Evolutionary conservation across 1,284 basidiomycete genomes (phyloP).

Genomic region (Thecaphora thlaspeos): DNA sequence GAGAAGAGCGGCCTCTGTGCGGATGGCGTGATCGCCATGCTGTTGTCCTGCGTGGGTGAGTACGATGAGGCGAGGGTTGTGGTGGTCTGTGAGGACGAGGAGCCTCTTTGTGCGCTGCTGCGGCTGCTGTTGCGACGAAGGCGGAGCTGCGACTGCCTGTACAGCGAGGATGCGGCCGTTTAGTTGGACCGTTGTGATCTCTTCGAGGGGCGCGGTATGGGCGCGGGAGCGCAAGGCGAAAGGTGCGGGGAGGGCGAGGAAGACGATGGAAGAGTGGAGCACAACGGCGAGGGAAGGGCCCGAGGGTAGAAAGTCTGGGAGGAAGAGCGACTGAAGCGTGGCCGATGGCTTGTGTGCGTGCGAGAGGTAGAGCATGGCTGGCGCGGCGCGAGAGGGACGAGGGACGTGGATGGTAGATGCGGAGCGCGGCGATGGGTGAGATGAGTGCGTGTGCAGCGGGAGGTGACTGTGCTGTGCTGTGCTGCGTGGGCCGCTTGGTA

Average conservation of each 20-base stretch:
- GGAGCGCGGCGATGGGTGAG: too few relatives aligned
- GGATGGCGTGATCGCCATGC: constrained; percentile 7
- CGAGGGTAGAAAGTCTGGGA: constrained; percentile 25
- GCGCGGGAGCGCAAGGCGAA: neutral
- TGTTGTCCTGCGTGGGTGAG: constrained; percentile 7
- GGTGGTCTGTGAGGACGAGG: constrained; percentile 46
- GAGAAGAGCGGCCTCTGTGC: constrained; percentile 18
- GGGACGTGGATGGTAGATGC: too few relatives aligned
- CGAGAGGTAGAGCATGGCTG: constrained; percentile 31
- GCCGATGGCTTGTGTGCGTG: constrained; percentile 34
- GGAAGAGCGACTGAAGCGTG: constrained; percentile 17
- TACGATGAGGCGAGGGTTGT: constrained; percentile 31
- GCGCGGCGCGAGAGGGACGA: too few relatives aligned
- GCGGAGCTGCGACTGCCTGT: constrained; percentile 8
- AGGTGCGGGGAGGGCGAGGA: constrained; percentile 18
- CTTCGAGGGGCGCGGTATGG: constrained; percentile 14
- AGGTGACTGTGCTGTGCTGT: too few relatives aligned
- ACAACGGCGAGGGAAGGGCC: constrained; percentile 30
- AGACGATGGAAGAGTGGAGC: constrained; percentile 28
- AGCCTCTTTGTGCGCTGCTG: constrained; percentile 16
- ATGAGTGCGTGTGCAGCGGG: too few relatives aligned
- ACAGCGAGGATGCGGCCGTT: constrained; percentile 29
- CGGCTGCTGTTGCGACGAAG: too few relatives aligned
- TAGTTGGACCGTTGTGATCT: constrained; percentile 16
- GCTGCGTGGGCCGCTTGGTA: too few relatives aligned